A percentile compares a stretch with the other conserved stretches of the same genome.
phyloP scores from a whole-genome alignment of 148 eudicot species.

The Mesembryanthemum crystallinum region DNA sequence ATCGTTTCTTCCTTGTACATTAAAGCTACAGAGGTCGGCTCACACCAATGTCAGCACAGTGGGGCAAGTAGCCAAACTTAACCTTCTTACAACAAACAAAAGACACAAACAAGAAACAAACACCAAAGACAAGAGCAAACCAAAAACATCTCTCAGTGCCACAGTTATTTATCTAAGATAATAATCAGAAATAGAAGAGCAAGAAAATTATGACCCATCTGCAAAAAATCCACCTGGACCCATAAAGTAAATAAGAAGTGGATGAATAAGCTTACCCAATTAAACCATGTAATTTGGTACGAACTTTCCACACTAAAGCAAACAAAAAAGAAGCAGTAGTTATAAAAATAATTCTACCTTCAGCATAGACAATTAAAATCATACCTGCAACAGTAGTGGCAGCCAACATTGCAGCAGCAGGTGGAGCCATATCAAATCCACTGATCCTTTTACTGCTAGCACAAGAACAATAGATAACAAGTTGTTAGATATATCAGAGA shows the following conservation, averaged over 20 bases:
- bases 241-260: conserved; percentile 37
- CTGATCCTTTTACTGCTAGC: conserved; percentile 87
- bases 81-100: conserved; percentile 89
- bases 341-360: conserved; percentile 36
- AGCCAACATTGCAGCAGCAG: conserved; percentile 71
- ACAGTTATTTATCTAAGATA: conserved; percentile 42
- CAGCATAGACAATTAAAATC: conserved; percentile 21
- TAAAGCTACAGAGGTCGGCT: conserved; percentile 98
- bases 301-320: conserved; percentile 83
- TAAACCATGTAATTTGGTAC: conserved; percentile 71
- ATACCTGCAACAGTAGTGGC: conserved; percentile 65
- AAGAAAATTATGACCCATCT: conserved; percentile 31
- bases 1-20: conserved; percentile 77
- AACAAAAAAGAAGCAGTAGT: conserved; percentile 47
- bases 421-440: conserved; percentile 99
- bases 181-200: conserved; percentile 33
- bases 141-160: conserved; percentile 86
- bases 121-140: conserved; percentile 92
- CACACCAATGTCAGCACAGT: conserved; percentile 98
- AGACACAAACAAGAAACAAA: conserved; percentile 94
- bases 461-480: conserved; percentile 8
- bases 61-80: conserved; percentile 95
- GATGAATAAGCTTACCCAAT: conserved; percentile 84
- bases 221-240: conserved; percentile 32
- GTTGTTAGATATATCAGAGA: background rate